A percentile compares a stretch with the other conserved stretches of the same genome.
These are phyloP conservation scores for Salvia miltiorrhiza DNA, from an alignment of 257 asterid genomes.

Conservation along the genomic window DNA sequence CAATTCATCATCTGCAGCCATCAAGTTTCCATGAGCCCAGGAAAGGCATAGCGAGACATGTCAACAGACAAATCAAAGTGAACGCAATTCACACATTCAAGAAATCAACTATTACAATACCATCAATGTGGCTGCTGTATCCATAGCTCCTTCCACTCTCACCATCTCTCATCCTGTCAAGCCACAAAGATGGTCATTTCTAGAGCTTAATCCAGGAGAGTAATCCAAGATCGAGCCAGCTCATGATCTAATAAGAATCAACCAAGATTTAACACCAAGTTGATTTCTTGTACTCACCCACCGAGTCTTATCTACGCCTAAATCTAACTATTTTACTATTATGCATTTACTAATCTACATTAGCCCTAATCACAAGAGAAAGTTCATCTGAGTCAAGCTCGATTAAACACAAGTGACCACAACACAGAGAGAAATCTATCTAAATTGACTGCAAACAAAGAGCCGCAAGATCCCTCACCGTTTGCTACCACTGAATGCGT, in stretches of 20 bases:
- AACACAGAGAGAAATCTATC: background rate
- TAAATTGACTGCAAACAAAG: background rate
- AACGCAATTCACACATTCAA: background rate
- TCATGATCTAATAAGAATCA: background rate
- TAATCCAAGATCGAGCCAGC: no score
- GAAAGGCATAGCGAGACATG: background rate
- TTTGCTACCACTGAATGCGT: constrained; percentile 14
- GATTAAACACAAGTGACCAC: background rate
- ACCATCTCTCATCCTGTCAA: constrained; percentile 41
- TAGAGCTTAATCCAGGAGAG: no score
- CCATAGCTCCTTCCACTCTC: constrained; percentile 24
- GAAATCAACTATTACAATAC: constrained; percentile 23
- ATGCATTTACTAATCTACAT: background rate
- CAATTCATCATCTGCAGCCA: constrained; percentile 28
- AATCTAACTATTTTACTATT: background rate
- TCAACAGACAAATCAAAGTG: background rate
- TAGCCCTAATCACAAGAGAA: background rate
- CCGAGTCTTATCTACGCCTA: no score
- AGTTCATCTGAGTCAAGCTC: background rate
- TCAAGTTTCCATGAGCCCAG: constrained; percentile 10
- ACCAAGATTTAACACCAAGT: background rate
- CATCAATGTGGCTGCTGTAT: constrained; percentile 23
- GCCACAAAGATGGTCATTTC: background rate
- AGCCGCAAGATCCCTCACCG: constrained; percentile 26
- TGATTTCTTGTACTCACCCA: no score